These are phyloP conservation scores for Lactarius pseudohatsudake DNA, from an alignment of 768 basidiomycete species.

Conservation along the genomic window DNA sequence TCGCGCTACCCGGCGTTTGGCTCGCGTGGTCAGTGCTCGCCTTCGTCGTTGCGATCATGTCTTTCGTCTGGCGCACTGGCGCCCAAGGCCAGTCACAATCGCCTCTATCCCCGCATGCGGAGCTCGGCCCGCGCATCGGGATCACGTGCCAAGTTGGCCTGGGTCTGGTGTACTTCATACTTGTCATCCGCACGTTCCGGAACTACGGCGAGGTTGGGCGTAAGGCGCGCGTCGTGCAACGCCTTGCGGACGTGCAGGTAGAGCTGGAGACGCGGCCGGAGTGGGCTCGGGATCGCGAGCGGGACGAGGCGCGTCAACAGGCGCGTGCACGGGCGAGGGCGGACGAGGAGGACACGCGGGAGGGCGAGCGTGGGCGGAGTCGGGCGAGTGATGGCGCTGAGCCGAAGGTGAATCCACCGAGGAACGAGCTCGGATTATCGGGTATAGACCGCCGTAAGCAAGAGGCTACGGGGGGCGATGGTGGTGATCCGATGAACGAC, in stretches of 20 bases:
- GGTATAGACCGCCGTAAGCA: slow-evolving; percentile 21
- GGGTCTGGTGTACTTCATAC: slow-evolving; percentile 58
- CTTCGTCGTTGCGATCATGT: slow-evolving; percentile 60
- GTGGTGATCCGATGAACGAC: slow-evolving; percentile 2
- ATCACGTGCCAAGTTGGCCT: slow-evolving; percentile 55
- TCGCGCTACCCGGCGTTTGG: slow-evolving; percentile 69
- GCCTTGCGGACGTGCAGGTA: slow-evolving; percentile 29
- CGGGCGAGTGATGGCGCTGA: background rate
- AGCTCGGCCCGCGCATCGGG: slow-evolving; percentile 53
- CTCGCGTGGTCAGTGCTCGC: slow-evolving; percentile 74
- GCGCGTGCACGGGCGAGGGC: background rate
- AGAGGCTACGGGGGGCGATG: background rate
- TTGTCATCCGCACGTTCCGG: slow-evolving; percentile 63
- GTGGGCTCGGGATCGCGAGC: background rate
- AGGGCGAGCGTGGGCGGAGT: background rate
- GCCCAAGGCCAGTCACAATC: slow-evolving; percentile 41
- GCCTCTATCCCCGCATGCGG: slow-evolving; percentile 41
- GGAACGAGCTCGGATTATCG: slow-evolving; percentile 16
- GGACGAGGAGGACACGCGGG: slow-evolving; percentile 1
- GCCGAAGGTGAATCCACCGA: background rate
- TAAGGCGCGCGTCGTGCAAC: slow-evolving; percentile 17
- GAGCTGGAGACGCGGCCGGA: slow-evolving; percentile 23
- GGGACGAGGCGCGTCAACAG: background rate
- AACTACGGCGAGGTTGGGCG: slow-evolving; percentile 48
- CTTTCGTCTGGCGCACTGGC: slow-evolving; percentile 67